Base-by-base conservation (phyloP, 2,329 filamentous ascomycete species). In the Grosmannia penicillata region DNA sequence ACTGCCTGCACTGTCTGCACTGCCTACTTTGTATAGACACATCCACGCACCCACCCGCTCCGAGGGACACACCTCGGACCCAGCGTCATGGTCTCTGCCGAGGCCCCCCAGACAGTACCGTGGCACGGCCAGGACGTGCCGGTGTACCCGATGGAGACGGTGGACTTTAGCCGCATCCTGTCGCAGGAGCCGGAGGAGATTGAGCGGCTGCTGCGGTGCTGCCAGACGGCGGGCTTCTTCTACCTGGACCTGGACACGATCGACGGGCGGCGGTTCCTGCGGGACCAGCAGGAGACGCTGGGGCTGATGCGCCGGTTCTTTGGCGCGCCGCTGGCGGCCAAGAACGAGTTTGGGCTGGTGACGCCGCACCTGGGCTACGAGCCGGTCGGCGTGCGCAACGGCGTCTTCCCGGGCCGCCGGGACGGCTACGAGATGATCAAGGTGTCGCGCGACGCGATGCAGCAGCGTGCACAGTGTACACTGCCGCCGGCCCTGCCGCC, bases 281-380 rank as follows among this genome's bases (percentile, higher is more conserved):
- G 61, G 26, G 68, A 72, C 51, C 60, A 68, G 45, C 58, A 70
- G 50, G 60, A 68, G 46, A 64, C 62, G 3, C 58, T 72, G 23
- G 58, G 62, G 44, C 59, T 72, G 29, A 73, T 72, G 69, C 56
- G 69, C 50, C 62, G 63, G 37, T 73, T 71, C 59, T 73, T 72
- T 44, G 62, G 62, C 24, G 52, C 61, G 0, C 66, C 68, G 0
- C 51, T 70, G 14, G 68, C 72, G 54, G 60, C 56, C 30, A 72
- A 72, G 63, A 72, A 71, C 49, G 62, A 72, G 49, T 70, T 63
- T 47, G 68, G 68, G 4, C 62, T 72, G 7, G 59, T 71, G 34
- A 62, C 65, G 19, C 62, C 66, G 5, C 67, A 72, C 51, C 59
- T 70, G 21, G 68, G 66, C 30, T 70, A 68, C 43, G 64, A 68